Base-by-base conservation (phyloP, 2,329 filamentous ascomycete genomes). In the Penicillium italicum region DNA sequence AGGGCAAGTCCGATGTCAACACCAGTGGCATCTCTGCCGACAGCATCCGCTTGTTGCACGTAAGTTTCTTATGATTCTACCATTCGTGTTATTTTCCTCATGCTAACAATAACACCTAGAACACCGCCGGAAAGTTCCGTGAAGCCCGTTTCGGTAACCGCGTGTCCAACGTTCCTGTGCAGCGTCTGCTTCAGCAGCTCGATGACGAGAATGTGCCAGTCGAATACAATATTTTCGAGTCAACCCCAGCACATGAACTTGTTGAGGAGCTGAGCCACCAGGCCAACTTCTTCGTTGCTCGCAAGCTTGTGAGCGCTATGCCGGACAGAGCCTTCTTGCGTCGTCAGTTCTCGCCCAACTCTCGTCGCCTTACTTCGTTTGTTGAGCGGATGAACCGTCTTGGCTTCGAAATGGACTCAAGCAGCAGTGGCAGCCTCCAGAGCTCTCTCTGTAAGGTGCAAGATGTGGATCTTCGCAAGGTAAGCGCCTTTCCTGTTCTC, bases 191-290 rank as follows among this genome's bases (percentile, higher is more conserved):
- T 59, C 91, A 96, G 75, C 92, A 96, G 76, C 82, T 97, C 38
- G 94, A 99, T 65, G 94, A 99, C 66, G 94, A 99, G 80, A 97
- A 97, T 73, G 91, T 97, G 50, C 94, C 93, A 2, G 92, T 97
- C 38, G 91, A 96, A 77, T 85, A 91, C 72, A 99, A 97, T 77
- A 89, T 99, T 62, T 99, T 97, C 69, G 88, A 97, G 72, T 93
- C 90, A 30, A 91, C 90, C 12, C 81, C 87, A 10, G 90, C 92
- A 3, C 91, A 95, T 61, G 93, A 97, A 76, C 84, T 97, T 60
- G 90, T 97, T 42, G 94, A 99, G 74, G 94, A 99, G 78, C 80
- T 99, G 50, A 88, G 91, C 77, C 89, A 96, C 80, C 96, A 95
- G 79, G 89, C 90, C 56, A 97, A 99, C 72, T 83, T 85, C 45